Conservation (phyloP, 108 stramenopile species). For the Epithemia pelagica region DNA sequence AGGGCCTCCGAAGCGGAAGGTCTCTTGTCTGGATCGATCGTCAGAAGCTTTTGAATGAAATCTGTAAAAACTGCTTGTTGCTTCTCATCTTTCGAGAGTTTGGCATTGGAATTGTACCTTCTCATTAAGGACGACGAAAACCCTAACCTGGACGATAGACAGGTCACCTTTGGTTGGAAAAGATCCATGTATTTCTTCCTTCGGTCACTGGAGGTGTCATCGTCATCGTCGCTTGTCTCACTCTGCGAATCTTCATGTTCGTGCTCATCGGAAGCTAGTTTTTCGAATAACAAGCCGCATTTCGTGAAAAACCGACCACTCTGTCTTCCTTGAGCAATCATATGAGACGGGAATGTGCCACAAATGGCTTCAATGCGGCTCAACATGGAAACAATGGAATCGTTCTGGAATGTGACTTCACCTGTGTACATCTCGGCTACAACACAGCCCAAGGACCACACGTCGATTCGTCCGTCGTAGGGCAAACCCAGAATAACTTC, state of each 20-base stretch:
- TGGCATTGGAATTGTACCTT: slow-evolving; percentile 17
- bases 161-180: slow-evolving; percentile 76
- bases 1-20: slow-evolving; percentile 76
- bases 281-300: slow-evolving; percentile 83
- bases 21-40: slow-evolving; percentile 73
- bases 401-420: slow-evolving; percentile 91
- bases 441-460: slow-evolving; percentile 94
- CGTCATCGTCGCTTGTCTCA: slow-evolving; percentile 19
- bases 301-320: slow-evolving; percentile 85
- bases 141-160: slow-evolving; percentile 56
- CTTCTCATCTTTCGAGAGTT: slow-evolving; percentile 29
- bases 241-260: slow-evolving; percentile 25
- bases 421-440: slow-evolving; percentile 93
- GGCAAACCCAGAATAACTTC: slow-evolving; percentile 95
- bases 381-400: slow-evolving; percentile 87
- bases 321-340: slow-evolving; percentile 83
- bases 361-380: slow-evolving; percentile 92
- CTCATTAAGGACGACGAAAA: slow-evolving; percentile 61
- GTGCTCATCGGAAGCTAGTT: slow-evolving; percentile 32
- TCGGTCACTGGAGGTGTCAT: slow-evolving; percentile 1
- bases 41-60: slow-evolving; percentile 68
- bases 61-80: slow-evolving; percentile 68
- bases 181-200: slow-evolving; percentile 34
- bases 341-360: slow-evolving; percentile 85
- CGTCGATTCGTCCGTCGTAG: slow-evolving; percentile 89